These are phyloP conservation scores for Babesia caballi DNA, from an alignment of 169 alveolate species.

Conservation along the genomic window DNA sequence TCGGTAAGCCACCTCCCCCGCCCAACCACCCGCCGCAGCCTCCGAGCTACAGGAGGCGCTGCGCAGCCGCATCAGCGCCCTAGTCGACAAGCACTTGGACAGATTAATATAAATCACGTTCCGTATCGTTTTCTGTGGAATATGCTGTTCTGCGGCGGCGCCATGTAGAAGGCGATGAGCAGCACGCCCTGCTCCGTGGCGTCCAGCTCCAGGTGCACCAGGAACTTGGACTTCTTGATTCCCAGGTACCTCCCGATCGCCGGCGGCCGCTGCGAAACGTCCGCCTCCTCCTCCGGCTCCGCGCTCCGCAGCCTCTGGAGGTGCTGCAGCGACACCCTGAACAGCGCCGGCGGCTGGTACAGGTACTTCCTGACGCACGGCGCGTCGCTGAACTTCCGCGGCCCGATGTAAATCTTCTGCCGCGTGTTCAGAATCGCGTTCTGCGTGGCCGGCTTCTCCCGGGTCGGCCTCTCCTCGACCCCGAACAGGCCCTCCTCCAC, in stretches of 20 bases:
- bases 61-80: conserved; percentile 22
- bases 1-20: not conserved
- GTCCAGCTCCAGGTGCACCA: conserved; percentile 48
- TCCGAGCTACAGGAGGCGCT: conserved; percentile 41
- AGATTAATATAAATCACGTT: conserved; percentile 40
- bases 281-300: conserved; percentile 4
- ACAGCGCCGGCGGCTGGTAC: conserved; percentile 44
- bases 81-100: conserved; percentile 47
- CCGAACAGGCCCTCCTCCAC: conserved; percentile 35
- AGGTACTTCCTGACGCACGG: conserved; percentile 29
- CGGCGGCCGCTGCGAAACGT: conserved; percentile 1
- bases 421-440: not conserved
- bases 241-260: conserved; percentile 33
- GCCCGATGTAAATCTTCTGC: conserved; percentile 47
- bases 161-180: conserved; percentile 48
- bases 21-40: not conserved
- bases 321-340: conserved; percentile 18
- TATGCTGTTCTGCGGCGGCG: conserved; percentile 42
- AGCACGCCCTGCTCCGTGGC: conserved; percentile 8
- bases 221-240: conserved; percentile 40
- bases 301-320: not conserved
- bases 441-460: not conserved
- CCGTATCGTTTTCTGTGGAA: conserved; percentile 58
- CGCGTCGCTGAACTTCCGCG: conserved; percentile 48
- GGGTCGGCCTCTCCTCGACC: conserved; percentile 7